phyloP scores from a whole-genome alignment of 495 filamentous ascomycete genomes.

The Penicillium fimorum region DNA sequence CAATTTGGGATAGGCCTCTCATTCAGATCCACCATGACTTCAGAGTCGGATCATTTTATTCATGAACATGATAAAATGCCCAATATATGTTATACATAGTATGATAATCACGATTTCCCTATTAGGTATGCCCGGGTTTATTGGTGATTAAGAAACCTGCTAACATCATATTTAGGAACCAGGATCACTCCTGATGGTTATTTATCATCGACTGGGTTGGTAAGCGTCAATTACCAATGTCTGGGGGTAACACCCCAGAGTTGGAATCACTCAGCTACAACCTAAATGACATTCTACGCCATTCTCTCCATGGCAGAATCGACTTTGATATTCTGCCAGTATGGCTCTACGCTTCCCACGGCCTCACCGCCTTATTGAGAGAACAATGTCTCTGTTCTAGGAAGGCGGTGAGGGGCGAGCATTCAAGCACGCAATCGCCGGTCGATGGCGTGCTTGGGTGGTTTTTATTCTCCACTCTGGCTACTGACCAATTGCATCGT shows the following conservation, averaged over 20 bases:
- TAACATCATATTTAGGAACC: constrained; percentile 22
- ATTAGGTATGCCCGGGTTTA: background rate
- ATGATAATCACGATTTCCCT: background rate
- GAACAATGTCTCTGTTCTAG: too few relatives aligned
- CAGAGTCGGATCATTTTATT: constrained; percentile 3
- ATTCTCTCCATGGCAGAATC: background rate
- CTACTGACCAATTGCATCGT: background rate
- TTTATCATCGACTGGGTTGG: constrained; percentile 13
- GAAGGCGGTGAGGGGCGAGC: background rate
- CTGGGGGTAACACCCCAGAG: background rate
- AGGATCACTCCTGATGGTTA: background rate
- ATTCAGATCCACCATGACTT: constrained; percentile 13
- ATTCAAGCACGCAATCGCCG: constrained; percentile 2
- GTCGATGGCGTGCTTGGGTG: constrained; percentile 36
- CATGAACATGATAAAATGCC: background rate
- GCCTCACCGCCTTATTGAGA: background rate
- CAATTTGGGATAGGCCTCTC: background rate
- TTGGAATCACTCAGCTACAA: constrained; percentile 1
- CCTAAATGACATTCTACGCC: background rate
- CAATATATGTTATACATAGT: background rate
- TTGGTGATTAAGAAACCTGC: constrained; percentile 5
- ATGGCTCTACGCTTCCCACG: background rate
- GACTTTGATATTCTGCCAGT: background rate
- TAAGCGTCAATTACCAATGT: constrained; percentile 18
- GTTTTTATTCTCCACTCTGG: background rate